A percentile compares a stretch with the other conserved stretches of the same genome.
Evolutionary conservation across 2,329 filamentous ascomycete species (phyloP).

Genomic region (Triangularia setosa): DNA sequence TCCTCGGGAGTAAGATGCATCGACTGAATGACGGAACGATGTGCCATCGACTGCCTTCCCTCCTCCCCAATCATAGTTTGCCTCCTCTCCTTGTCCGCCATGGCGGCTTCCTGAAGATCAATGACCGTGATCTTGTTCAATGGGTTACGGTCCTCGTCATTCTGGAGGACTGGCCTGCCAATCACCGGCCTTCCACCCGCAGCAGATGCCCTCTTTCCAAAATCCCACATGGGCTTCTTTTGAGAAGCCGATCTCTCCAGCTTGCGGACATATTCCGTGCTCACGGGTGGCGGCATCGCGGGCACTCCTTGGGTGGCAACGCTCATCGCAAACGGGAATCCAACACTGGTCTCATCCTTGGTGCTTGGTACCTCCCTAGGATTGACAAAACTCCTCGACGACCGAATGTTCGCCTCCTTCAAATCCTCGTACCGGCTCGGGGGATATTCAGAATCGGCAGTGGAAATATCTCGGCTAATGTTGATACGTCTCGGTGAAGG

Average conservation of each 20-base stretch:
- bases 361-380: slow-evolving; percentile 30
- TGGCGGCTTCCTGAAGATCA: slow-evolving; percentile 47
- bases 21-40: slow-evolving; percentile 34
- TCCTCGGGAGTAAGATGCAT: slow-evolving; percentile 34
- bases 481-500: slow-evolving; percentile 36
- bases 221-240: slow-evolving; percentile 31
- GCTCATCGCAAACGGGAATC: slow-evolving; percentile 29
- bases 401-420: slow-evolving; percentile 39
- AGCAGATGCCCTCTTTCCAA: slow-evolving; percentile 24
- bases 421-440: slow-evolving; percentile 48
- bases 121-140: slow-evolving; percentile 46
- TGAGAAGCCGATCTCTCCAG: slow-evolving; percentile 16
- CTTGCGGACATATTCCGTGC: slow-evolving; percentile 24
- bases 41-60: slow-evolving; percentile 31
- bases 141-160: slow-evolving; percentile 37
- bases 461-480: slow-evolving; percentile 38
- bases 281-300: slow-evolving; percentile 39
- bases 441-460: slow-evolving; percentile 42
- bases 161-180: slow-evolving; percentile 46
- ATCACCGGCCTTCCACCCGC: slow-evolving; percentile 42
- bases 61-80: slow-evolving; percentile 33
- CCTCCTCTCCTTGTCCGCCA: slow-evolving; percentile 43
- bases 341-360: slow-evolving; percentile 26
- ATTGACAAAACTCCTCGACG: slow-evolving; percentile 36
- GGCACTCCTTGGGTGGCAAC: slow-evolving; percentile 39